Evolutionary conservation across 1,139 yeast genomes (phyloP).

Genomic region (Blastobotrys capitulatus): DNA sequence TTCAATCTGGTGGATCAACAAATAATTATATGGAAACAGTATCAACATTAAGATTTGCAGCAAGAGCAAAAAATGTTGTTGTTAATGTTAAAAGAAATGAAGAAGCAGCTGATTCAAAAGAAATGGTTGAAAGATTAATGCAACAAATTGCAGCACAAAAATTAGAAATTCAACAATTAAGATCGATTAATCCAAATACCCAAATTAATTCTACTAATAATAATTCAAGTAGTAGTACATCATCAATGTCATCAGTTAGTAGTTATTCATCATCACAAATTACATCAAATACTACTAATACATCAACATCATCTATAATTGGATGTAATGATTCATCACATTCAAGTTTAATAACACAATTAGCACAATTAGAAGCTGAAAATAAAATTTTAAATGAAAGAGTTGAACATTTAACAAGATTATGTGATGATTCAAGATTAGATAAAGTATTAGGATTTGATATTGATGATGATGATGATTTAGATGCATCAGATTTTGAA

Average conservation of each 20-base stretch:
- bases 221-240: conserved; percentile 6
- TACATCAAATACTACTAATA: background rate
- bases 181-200: conserved; percentile 15
- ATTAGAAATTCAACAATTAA: conserved; percentile 31
- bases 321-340: conserved; percentile 4
- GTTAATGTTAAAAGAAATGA: conserved; percentile 56
- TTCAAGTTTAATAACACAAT: conserved; percentile 20
- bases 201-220: conserved; percentile 7
- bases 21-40: conserved; percentile 60
- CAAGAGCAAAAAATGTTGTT: conserved; percentile 82
- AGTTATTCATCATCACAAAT: conserved; percentile 1
- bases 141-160: conserved; percentile 39
- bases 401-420: conserved; percentile 60
- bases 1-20: conserved; percentile 58
- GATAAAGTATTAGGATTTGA: conserved; percentile 37
- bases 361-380: conserved; percentile 53
- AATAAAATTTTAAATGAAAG: conserved; percentile 57
- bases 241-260: conserved; percentile 1
- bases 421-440: conserved; percentile 53
- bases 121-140: conserved; percentile 26
- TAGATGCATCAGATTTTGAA: conserved; percentile 5
- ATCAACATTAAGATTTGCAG: conserved; percentile 86
- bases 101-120: conserved; percentile 19
- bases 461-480: conserved; percentile 12
- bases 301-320: conserved; percentile 7